A percentile compares a stretch with the other conserved stretches of the same genome.
phyloP scores from a whole-genome alignment of 768 basidiomycete species.

The Ephemerocybe angulata region DNA sequence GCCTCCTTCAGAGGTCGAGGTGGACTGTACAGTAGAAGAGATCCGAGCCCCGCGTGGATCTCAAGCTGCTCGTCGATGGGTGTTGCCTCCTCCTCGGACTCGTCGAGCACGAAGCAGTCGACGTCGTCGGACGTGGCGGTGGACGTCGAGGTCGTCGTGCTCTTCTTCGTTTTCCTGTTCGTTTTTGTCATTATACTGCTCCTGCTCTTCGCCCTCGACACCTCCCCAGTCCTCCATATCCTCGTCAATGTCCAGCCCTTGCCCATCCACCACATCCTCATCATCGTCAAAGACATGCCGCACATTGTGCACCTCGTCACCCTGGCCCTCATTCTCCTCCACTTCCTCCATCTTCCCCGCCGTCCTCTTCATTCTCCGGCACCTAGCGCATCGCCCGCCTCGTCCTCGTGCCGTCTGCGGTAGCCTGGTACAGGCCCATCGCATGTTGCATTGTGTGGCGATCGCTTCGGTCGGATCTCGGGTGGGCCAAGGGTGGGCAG shows the following conservation, averaged over 20 bases:
- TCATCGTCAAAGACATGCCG: background rate
- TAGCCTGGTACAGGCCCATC: too few species aligned
- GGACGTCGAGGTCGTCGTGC: slow-evolving; percentile 12
- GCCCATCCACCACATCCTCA: slow-evolving; percentile 3
- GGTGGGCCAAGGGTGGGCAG: too few species aligned
- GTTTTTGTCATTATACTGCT: slow-evolving; percentile 22
- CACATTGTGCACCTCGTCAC: slow-evolving; percentile 6
- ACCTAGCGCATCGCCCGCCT: background rate
- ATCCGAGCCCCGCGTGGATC: too few species aligned
- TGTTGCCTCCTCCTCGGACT: slow-evolving; percentile 62
- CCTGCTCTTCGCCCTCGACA: slow-evolving; percentile 23
- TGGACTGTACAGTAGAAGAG: too few species aligned
- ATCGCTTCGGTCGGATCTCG: too few species aligned
- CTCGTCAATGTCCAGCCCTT: slow-evolving; percentile 15
- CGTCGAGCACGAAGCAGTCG: slow-evolving; percentile 21
- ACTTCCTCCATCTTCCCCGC: slow-evolving; percentile 1
- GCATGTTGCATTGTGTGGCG: too few species aligned
- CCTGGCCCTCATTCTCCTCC: background rate
- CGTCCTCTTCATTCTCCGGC: background rate
- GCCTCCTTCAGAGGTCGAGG: too few species aligned
- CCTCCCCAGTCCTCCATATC: slow-evolving; percentile 15
- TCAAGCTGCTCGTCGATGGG: slow-evolving; percentile 65
- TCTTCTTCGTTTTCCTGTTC: slow-evolving; percentile 28
- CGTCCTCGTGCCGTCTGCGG: too few species aligned
- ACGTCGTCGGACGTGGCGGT: background rate